A percentile compares a stretch with the other conserved stretches of the same genome.
These are phyloP conservation scores for Solanum verrucosum DNA, from an alignment of 257 asterid species.

Conservation along the genomic window DNA sequence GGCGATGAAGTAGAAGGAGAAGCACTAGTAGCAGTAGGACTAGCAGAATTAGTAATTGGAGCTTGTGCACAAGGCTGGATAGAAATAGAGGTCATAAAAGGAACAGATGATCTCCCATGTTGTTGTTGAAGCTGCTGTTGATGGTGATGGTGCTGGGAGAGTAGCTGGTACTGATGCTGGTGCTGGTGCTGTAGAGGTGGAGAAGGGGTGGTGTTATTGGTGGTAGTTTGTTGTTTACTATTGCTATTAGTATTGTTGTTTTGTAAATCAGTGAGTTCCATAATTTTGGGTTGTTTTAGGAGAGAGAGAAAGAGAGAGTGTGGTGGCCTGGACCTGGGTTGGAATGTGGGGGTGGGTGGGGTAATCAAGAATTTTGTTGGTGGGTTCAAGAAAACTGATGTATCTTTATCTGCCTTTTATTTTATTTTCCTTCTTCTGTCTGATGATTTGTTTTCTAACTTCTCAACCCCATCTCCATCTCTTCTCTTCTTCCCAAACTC, in stretches of 20 bases:
- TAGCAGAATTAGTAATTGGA: background rate
- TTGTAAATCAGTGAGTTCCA: constrained; percentile 61
- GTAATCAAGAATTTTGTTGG: constrained; percentile 35
- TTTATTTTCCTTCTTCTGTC: constrained; percentile 7
- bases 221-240: constrained; percentile 5
- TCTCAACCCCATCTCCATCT: constrained; percentile 18
- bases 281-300: constrained; percentile 5
- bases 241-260: constrained; percentile 1
- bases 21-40: background rate
- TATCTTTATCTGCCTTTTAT: constrained; percentile 8
- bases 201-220: constrained; percentile 14
- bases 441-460: constrained; percentile 1
- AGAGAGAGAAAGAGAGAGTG: background rate
- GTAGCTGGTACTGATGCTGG: background rate
- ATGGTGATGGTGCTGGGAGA: constrained; percentile 11
- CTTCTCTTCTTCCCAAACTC: background rate
- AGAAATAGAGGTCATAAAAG: constrained; percentile 27
- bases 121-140: constrained; percentile 3
- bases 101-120: constrained; percentile 20
- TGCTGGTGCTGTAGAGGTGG: constrained; percentile 16
- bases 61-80: constrained; percentile 1
- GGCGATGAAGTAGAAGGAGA: constrained; percentile 21
- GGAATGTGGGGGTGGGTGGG: constrained; percentile 21
- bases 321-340: background rate
- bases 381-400: constrained; percentile 39